phyloP scores from a whole-genome alignment of 345 rosid genomes.

The Pelargonium nanum region DNA sequence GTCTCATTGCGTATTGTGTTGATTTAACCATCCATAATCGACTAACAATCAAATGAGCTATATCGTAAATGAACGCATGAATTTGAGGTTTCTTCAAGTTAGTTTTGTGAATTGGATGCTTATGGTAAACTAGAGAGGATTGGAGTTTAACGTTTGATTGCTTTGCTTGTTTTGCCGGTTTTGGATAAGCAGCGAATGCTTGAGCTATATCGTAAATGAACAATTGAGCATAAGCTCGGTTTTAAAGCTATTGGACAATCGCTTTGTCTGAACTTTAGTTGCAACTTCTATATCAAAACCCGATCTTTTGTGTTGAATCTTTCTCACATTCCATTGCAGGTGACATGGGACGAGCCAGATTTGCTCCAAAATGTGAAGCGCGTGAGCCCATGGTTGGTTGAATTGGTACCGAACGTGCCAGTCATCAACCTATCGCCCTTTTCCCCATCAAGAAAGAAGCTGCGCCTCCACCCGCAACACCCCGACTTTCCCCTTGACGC shows the following conservation, averaged over 20 bases:
- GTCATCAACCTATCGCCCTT: conserved; percentile 61
- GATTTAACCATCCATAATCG: too few relatives aligned
- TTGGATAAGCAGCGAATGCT: too few relatives aligned
- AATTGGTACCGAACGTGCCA: conserved; percentile 75
- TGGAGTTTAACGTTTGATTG: too few relatives aligned
- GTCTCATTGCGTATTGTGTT: too few relatives aligned
- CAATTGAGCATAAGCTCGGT: too few relatives aligned
- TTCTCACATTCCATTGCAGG: conserved; percentile 27
- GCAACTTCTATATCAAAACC: too few relatives aligned
- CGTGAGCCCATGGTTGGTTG: conserved; percentile 90
- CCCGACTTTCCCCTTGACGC: conserved; percentile 48
- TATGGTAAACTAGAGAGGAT: too few relatives aligned
- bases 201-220: background rate
- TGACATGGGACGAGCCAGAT: conserved; percentile 97
- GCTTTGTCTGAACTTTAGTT: background rate
- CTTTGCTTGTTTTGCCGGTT: too few relatives aligned
- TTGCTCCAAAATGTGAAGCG: conserved; percentile 79
- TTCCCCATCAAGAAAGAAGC: conserved; percentile 73
- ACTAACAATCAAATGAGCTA: too few relatives aligned
- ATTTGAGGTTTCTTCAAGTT: too few relatives aligned
- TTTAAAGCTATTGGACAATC: background rate
- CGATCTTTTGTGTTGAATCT: background rate
- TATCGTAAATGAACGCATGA: too few relatives aligned
- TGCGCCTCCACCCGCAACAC: conserved; percentile 51
- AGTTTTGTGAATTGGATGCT: too few relatives aligned